These are phyloP conservation scores for Cryomyces minteri DNA, from an alignment of 495 filamentous ascomycete species.

Conservation along the genomic window DNA sequence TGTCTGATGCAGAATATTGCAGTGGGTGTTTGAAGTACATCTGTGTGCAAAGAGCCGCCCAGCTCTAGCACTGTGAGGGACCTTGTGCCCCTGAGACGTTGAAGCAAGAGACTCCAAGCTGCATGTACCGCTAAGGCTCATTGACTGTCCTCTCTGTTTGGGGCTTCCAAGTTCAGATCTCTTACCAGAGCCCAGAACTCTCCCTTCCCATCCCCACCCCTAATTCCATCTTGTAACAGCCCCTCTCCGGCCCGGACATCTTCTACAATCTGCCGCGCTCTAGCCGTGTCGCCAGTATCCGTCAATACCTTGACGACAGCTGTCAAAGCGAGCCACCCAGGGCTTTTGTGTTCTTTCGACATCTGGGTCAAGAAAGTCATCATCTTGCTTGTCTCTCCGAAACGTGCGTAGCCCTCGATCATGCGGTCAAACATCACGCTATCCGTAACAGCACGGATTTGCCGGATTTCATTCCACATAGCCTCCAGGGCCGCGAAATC, in stretches of 20 bases:
- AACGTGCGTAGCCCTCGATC: slow-evolving; percentile 38
- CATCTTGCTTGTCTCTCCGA: slow-evolving; percentile 29
- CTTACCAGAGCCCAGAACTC: background rate
- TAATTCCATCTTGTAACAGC: background rate
- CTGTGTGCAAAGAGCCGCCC: too few species aligned
- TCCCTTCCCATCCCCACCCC: background rate
- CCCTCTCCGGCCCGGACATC: slow-evolving; percentile 5
- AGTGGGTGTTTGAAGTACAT: too few species aligned
- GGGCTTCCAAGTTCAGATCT: background rate
- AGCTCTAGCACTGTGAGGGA: too few species aligned
- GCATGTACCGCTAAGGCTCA: too few species aligned
- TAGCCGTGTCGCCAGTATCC: slow-evolving; percentile 21
- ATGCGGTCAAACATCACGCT: slow-evolving; percentile 48
- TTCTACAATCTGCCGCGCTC: slow-evolving; percentile 17
- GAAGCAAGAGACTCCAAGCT: too few species aligned
- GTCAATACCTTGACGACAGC: slow-evolving; percentile 29
- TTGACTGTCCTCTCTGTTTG: background rate
- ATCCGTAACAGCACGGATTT: slow-evolving; percentile 27
- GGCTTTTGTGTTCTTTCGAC: slow-evolving; percentile 20
- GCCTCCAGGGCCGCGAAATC: slow-evolving; percentile 35
- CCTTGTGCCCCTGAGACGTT: too few species aligned
- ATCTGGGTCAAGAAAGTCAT: slow-evolving; percentile 30
- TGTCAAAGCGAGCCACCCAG: slow-evolving; percentile 26
- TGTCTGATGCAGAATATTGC: too few species aligned
- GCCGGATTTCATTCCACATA: slow-evolving; percentile 29